Base-by-base conservation (phyloP, 208 protist species). In the Sergeia podlipaevii region DNA sequence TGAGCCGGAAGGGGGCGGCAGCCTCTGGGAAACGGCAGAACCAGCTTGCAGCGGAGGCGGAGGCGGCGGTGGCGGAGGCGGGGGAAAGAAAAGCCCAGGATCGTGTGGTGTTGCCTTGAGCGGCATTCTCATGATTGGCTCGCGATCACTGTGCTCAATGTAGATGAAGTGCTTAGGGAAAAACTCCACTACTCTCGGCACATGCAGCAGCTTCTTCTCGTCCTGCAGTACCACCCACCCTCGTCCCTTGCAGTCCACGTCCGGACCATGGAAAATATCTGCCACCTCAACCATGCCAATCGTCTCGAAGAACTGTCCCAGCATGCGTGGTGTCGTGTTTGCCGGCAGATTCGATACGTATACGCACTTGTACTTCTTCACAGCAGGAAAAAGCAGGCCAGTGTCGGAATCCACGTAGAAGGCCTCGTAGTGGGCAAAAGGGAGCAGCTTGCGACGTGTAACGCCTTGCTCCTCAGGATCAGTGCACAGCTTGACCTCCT, bases 181-280 rank as follows among this genome's bases (percentile, higher is more conserved):
- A 64, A 90, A 90, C 45, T 88, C 72, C 1, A 87, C 48, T n/a
- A 80, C 68, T 8, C 69, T 72, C 3, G 75, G 77, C 20, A 90
- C 72, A 34, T 70, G 44, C 17, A 78, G 33, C 2, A 86, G 57
- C 39, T 84, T 86, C 53, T 44, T 47, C 0, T 65, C 54, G 50
- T 90, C 66, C 38, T 79, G 70, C 13, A 94, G 65, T 4, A 87
- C 66, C 10, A 94, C 80, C 78, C 75, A 91, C 15, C 86, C 86
- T 3, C 82, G 74, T 10, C 79, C 83, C 33, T 73, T 87, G 56
- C 86, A 88, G 15, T 15, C 53, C 17, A 52, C 57, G 17, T 71
- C 50, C 2, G 53, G 56, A 2, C 63, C 72, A 30, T 49, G 58
- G 39, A 84, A 87, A 11, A 91, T 60, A 43, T 87, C 70, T 0